Conservation (phyloP, 495 filamentous ascomycete species). For the Neurospora sp. region DNA sequence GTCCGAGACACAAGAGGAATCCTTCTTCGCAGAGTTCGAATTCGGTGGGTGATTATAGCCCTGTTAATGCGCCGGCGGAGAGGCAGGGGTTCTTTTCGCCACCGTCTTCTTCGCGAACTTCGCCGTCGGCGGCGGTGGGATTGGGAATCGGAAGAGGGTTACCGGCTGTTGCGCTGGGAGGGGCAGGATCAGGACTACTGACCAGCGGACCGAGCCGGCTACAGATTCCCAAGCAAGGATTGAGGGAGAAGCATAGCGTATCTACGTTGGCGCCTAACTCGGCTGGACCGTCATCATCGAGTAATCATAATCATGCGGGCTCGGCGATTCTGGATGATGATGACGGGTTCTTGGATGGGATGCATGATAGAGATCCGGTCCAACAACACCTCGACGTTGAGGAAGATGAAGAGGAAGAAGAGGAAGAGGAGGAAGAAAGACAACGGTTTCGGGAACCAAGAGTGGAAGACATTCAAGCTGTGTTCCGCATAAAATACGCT, state of each 20-base stretch:
- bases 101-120: neutral
- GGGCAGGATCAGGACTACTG: too few relatives aligned
- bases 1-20: constrained; percentile 28
- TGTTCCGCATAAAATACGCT: constrained; percentile 78
- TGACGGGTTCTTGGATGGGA: neutral
- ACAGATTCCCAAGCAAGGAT: neutral
- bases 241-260: constrained; percentile 43
- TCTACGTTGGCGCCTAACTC: constrained; percentile 41
- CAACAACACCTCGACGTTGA: neutral
- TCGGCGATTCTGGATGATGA: constrained; percentile 12
- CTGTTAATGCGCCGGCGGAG: neutral
- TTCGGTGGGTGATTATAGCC: constrained; percentile 29
- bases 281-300: constrained; percentile 24
- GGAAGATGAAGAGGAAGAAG: constrained; percentile 11
- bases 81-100: constrained; percentile 2
- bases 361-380: neutral
- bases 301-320: neutral
- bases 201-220: neutral
- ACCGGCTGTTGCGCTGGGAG: too few relatives aligned
- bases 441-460: constrained; percentile 37
- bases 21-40: constrained; percentile 32
- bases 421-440: constrained; percentile 16
- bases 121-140: neutral
- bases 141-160: too few relatives aligned
- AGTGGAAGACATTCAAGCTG: constrained; percentile 72